phyloP scores from a whole-genome alignment of 768 basidiomycete genomes.

The Dictyophora rubrovolvata region DNA sequence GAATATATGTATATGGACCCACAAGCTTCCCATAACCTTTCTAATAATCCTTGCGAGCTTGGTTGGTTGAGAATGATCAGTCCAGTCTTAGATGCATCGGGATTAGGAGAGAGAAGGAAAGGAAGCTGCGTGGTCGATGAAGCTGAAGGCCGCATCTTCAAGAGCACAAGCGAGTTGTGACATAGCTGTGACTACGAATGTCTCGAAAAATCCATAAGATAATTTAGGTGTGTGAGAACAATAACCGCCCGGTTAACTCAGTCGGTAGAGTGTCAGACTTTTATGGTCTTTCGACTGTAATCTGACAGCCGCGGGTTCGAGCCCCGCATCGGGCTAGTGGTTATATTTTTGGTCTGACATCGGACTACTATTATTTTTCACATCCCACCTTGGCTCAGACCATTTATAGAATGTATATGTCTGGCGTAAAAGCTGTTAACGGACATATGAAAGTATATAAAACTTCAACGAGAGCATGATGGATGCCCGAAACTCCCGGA shows the following conservation, averaged over 20 bases:
- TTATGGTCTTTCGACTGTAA: background rate
- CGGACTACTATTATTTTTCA: background rate
- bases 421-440: too few species aligned
- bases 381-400: background rate
- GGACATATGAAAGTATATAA: too few species aligned
- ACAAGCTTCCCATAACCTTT: conserved; percentile 41
- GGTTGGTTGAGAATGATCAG: conserved; percentile 90
- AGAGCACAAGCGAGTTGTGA: too few species aligned
- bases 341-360: background rate
- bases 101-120: background rate
- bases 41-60: conserved; percentile 54
- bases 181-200: background rate
- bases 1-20: conserved; percentile 5
- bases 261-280: conserved; percentile 4
- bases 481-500: too few species aligned
- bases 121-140: background rate
- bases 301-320: conserved; percentile 3
- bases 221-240: background rate
- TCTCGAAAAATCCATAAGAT: background rate
- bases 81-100: conserved; percentile 22
- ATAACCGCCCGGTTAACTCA: conserved; percentile 1
- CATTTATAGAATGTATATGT: background rate
- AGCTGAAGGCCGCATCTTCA: background rate
- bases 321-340: conserved; percentile 2
- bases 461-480: too few species aligned